These are phyloP conservation scores for Avicennia marina DNA, from an alignment of 257 asterid genomes.

Conservation along the genomic window DNA sequence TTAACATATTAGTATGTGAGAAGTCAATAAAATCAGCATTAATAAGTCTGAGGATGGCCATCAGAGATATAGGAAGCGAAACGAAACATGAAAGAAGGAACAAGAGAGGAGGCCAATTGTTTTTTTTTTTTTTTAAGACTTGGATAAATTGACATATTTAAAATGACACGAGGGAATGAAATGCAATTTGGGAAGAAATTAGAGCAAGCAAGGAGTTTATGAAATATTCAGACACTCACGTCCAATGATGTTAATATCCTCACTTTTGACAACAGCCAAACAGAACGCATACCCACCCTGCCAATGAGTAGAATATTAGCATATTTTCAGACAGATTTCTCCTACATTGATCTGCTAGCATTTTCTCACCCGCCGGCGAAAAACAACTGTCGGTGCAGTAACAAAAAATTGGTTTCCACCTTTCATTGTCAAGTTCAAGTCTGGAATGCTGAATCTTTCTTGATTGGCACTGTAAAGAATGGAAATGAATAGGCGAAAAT, in stretches of 20 bases:
- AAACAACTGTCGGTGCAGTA: conserved; percentile 38
- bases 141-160: not conserved
- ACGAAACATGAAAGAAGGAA: too few species aligned
- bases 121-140: too few species aligned
- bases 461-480: conserved; percentile 52
- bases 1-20: not conserved
- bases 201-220: not conserved
- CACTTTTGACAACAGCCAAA: conserved; percentile 76
- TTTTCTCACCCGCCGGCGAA: conserved; percentile 44
- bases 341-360: conserved; percentile 6
- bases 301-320: not conserved
- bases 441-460: conserved; percentile 35
- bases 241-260: conserved; percentile 80
- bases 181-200: not conserved
- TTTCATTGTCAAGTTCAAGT: conserved; percentile 70
- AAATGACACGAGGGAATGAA: not conserved
- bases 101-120: too few species aligned
- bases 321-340: conserved; percentile 12
- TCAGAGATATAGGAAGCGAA: not conserved
- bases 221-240: conserved; percentile 52
- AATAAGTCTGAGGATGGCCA: not conserved
- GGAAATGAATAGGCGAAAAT: conserved; percentile 5
- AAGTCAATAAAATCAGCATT: not conserved
- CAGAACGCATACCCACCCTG: conserved; percentile 68
- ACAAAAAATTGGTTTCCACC: conserved; percentile 59